Percentiles rank a stretch among this genome's conserved stretches.
Evolutionary conservation across 1,284 basidiomycete species (phyloP).

Genomic region (Marasmius sp.): DNA sequence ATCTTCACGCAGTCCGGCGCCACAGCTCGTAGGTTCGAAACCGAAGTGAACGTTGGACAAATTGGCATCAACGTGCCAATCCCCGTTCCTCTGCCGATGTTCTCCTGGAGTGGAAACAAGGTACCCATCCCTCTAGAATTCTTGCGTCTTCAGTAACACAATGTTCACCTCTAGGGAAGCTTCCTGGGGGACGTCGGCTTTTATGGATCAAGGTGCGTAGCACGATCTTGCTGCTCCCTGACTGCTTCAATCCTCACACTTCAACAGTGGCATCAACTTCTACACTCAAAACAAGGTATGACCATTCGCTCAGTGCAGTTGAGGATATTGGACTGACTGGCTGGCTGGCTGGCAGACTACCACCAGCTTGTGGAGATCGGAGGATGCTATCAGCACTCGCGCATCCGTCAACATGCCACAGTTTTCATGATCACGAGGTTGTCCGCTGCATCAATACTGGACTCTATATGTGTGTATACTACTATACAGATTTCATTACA

Average conservation of each 20-base stretch:
- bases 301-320: background rate
- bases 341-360: constrained; percentile 61
- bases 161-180: constrained; percentile 37
- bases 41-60: constrained; percentile 88
- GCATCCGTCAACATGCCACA: constrained; percentile 87
- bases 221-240: background rate
- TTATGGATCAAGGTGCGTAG: constrained; percentile 77
- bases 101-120: constrained; percentile 92
- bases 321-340: background rate
- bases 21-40: constrained; percentile 92
- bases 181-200: constrained; percentile 88
- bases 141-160: background rate
- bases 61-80: constrained; percentile 94
- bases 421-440: constrained; percentile 43
- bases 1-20: constrained; percentile 98
- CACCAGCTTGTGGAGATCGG: constrained; percentile 80
- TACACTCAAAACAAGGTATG: constrained; percentile 86
- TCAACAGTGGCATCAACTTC: constrained; percentile 76
- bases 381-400: constrained; percentile 76
- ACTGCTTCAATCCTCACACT: background rate
- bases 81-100: constrained; percentile 77
- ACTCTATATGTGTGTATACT: background rate
- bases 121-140: constrained; percentile 28
- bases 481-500: background rate
- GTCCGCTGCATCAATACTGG: background rate